Evolutionary conservation across 352 stramenopile genomes (phyloP), one percentile per base, ranked within the genome.

Genomic region (Pelagophyceae sp.): DNA sequence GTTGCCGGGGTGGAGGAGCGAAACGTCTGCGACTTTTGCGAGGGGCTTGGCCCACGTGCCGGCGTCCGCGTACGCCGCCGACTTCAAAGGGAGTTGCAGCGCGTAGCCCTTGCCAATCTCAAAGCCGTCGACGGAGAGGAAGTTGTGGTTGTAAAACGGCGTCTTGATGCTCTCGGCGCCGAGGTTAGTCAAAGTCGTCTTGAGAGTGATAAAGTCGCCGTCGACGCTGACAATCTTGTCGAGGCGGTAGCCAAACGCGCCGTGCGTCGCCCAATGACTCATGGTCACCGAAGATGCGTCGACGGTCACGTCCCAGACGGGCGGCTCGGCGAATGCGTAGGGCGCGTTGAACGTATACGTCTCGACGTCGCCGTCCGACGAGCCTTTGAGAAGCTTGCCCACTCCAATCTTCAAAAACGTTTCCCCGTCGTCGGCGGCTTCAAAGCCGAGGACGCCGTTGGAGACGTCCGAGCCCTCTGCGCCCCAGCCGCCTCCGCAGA

Each of bases 321-420:
- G 84, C 67, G 64, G 40, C 50, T 78, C 75, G 27, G 80, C 82
- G 78, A 86, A 88, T 51, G 81, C 60, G 75, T 89, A 89, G 0
- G 83, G 85, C 65, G 79, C 84, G 69, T 88, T 87, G 81, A 88
- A 89, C 79, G 82, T 83, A 77, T 87, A 89, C 76, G 82, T 77
- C 35, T 40, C 69, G 19, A 23, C 70, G 29, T 33, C 32, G 61
- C 32, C 67, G 38, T 83, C 81, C 3, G 84, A 77, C 51, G 63
- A 78, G 69, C 84, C 84, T 70, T 88, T 89, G 32, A 89, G 80
- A 15, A 89, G 76, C 25, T 80, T 81, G 50, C 85, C 85, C 3
- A 89, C 85, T n/a, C 85, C 85, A 77, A 89, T 89, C 78, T 89
- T 89, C 0, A 89, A 75, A 81, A 89, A 89, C 6, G 83, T 78